Conservation (phyloP, 2,329 filamentous ascomycete species). For the Phyllosticta capitalensis region DNA sequence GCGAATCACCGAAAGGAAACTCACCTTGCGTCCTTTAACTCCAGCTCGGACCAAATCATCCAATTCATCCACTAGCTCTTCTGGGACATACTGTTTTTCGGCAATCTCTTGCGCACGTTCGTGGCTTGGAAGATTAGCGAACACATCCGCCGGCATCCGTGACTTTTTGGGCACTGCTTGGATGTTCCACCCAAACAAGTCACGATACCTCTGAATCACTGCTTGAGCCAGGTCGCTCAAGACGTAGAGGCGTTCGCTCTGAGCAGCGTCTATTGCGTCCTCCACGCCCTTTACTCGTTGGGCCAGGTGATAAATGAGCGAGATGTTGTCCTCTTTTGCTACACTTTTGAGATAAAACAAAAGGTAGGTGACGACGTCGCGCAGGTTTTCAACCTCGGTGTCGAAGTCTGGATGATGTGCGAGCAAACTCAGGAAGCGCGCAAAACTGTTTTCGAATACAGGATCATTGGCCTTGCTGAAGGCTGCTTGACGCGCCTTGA, state of each 20-base stretch:
- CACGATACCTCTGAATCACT: conserved; percentile 76
- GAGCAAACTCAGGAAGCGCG: conserved; percentile 74
- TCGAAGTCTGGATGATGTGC: conserved; percentile 91
- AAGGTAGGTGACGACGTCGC: conserved; percentile 80
- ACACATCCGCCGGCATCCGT: conserved; percentile 70
- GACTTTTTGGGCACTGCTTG: conserved; percentile 76
- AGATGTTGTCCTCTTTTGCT: conserved; percentile 77
- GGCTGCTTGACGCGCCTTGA: conserved; percentile 66
- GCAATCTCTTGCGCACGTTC: conserved; percentile 75
- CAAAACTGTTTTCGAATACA: conserved; percentile 71
- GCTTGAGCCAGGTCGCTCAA: conserved; percentile 79
- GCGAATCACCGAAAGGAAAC: neutral
- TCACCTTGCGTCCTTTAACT: conserved; percentile 50
- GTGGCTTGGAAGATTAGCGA: conserved; percentile 64
- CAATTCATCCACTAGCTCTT: conserved; percentile 62
- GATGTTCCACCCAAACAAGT: conserved; percentile 75
- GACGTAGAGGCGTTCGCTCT: conserved; percentile 69
- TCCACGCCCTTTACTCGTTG: conserved; percentile 85
- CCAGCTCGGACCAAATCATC: conserved; percentile 64
- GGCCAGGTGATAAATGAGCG: conserved; percentile 81
- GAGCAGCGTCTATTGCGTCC: conserved; percentile 53
- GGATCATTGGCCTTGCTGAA: conserved; percentile 47
- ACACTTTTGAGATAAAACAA: conserved; percentile 79
- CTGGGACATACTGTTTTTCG: conserved; percentile 72
- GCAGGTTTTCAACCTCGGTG: conserved; percentile 50